phyloP scores from a whole-genome alignment of 106 monocot genomes.

The Platanthera guangdongensis region DNA sequence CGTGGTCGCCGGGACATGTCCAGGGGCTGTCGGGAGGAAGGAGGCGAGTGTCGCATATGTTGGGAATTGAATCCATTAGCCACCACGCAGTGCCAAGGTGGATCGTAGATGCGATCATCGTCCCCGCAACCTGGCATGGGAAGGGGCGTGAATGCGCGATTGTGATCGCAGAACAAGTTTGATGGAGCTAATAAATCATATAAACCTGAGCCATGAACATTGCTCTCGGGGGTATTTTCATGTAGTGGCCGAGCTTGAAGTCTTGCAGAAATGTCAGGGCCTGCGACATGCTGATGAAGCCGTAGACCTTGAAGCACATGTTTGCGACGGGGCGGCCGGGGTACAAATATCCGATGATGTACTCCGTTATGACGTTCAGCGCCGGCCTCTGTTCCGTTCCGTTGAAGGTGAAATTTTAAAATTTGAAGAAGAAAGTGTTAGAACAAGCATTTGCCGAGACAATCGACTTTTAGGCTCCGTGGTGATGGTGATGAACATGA shows the following conservation, averaged over 20 bases:
- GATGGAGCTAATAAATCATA: neutral
- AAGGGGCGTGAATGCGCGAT: too few species aligned
- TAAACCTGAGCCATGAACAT: conserved; percentile 55
- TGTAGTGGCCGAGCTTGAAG: conserved; percentile 55
- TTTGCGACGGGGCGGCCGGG: conserved; percentile 47
- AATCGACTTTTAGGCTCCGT: too few species aligned
- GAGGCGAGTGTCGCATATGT: conserved; percentile 58
- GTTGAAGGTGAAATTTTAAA: neutral
- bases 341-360: conserved; percentile 49
- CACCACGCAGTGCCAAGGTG: conserved; percentile 85
- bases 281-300: conserved; percentile 46
- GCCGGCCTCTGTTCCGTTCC: conserved; percentile 20
- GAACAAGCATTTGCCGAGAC: too few species aligned
- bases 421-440: neutral
- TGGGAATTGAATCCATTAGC: conserved; percentile 69
- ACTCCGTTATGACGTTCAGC: conserved; percentile 48
- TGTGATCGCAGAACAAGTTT: neutral
- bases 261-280: conserved; percentile 46
- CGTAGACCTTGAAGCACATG: conserved; percentile 62
- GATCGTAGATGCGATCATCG: conserved; percentile 59
- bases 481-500: too few species aligned
- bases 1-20: conserved; percentile 81
- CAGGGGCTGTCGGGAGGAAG: conserved; percentile 70
- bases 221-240: conserved; percentile 49
- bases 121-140: conserved; percentile 60